These are phyloP conservation scores for Priceomyces castillae DNA, from an alignment of 805 yeast genomes.

Conservation along the genomic window DNA sequence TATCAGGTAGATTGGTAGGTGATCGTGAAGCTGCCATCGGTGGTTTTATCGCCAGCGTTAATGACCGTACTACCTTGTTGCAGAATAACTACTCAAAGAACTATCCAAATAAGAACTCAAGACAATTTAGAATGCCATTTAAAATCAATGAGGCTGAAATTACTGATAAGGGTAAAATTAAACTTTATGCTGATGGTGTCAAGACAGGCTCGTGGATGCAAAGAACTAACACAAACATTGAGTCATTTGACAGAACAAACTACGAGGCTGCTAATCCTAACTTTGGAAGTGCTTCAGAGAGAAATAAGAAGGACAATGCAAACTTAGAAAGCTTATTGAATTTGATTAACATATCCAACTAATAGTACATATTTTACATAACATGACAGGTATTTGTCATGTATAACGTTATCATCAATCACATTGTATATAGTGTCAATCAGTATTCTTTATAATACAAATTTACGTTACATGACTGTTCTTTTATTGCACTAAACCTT, in stretches of 20 bases:
- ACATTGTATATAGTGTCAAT: constrained; percentile 1
- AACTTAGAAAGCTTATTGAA: constrained; percentile 25
- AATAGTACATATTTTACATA: constrained; percentile 4
- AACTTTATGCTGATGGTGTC: constrained; percentile 39
- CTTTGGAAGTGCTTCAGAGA: constrained; percentile 31
- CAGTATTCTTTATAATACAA: background rate
- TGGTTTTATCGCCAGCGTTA: constrained; percentile 39
- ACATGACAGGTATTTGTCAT: constrained; percentile 4
- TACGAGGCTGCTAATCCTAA: constrained; percentile 33
- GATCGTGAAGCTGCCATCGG: constrained; percentile 53
- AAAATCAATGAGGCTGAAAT: constrained; percentile 39
- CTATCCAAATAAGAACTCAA: constrained; percentile 39
- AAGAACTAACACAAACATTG: constrained; percentile 18
- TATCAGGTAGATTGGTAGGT: constrained; percentile 66
- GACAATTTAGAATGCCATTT: constrained; percentile 44
- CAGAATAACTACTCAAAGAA: constrained; percentile 40
- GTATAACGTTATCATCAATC: constrained; percentile 1
- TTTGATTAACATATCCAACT: constrained; percentile 14
- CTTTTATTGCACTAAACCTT: too few relatives aligned
- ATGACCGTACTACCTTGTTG: constrained; percentile 34
- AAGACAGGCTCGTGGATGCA: constrained; percentile 42
- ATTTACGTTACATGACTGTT: background rate
- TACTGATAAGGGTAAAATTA: constrained; percentile 35
- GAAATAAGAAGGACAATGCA: constrained; percentile 30
- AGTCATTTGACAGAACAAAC: constrained; percentile 18